Evolutionary conservation across 441 rosid species (phyloP).

Genomic region (Pelargonium australe): DNA sequence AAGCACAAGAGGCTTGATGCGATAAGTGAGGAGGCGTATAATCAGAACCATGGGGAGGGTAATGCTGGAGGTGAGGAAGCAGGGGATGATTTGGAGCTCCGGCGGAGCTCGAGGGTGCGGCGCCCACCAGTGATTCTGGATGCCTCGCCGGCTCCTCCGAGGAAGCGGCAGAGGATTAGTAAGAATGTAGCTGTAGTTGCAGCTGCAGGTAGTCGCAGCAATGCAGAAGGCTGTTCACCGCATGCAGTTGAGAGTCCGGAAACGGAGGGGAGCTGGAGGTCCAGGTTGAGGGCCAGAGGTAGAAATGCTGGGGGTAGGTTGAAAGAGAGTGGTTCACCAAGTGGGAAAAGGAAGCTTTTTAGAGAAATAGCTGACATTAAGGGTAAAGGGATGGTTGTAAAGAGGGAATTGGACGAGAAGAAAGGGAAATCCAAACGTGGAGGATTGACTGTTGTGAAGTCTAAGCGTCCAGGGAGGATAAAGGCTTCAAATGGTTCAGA

Average conservation of each 20-base stretch:
- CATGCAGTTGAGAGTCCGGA: slow-evolving; percentile 23
- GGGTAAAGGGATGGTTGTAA: slow-evolving; percentile 17
- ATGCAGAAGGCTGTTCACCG: slow-evolving; percentile 15
- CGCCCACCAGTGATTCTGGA: slow-evolving; percentile 66
- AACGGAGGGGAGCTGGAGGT: slow-evolving; percentile 50
- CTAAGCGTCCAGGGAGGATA: slow-evolving; percentile 32
- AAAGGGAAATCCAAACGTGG: slow-evolving; percentile 18
- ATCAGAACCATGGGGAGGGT: slow-evolving; percentile 51
- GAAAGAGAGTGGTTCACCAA: slow-evolving; percentile 19
- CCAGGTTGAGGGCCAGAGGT: slow-evolving; percentile 60
- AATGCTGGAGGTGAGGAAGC: slow-evolving; percentile 27
- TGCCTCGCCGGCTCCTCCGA: slow-evolving; percentile 70
- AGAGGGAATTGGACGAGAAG: slow-evolving; percentile 11
- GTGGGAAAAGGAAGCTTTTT: slow-evolving; percentile 51
- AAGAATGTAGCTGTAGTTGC: slow-evolving; percentile 20
- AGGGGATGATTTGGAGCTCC: slow-evolving; percentile 40
- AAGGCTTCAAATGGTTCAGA: slow-evolving; percentile 30
- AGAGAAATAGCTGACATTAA: slow-evolving; percentile 19
- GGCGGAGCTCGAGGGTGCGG: slow-evolving; percentile 75
- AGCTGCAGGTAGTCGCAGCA: slow-evolving; percentile 19
- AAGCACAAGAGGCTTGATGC: slow-evolving; percentile 92
- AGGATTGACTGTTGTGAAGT: slow-evolving; percentile 20
- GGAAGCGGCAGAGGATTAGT: slow-evolving; percentile 43
- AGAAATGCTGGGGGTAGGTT: slow-evolving; percentile 28
- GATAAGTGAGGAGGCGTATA: slow-evolving; percentile 71